Base-by-base conservation (phyloP, 192 early-diverging fungal species). In the Bifiguratus adelaidae region DNA sequence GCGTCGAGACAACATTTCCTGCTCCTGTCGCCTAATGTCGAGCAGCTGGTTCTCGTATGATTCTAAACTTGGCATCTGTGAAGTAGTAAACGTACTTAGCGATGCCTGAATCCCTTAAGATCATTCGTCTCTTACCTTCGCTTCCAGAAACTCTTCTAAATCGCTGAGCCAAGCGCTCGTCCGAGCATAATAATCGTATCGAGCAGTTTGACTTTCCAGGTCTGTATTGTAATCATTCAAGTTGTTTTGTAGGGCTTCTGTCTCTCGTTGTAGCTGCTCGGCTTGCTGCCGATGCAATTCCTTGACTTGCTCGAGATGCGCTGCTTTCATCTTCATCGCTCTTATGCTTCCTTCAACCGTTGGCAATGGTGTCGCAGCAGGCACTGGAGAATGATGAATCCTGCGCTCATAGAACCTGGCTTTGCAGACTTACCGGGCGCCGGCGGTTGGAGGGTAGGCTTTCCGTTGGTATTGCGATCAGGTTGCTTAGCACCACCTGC, bases 181-280 rank as follows among this genome's bases (percentile, higher is more conserved):
- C 24, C 70, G 60, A 24, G 74, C 72, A 43, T 68, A 78, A 44
- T 75, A 78, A 12, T 60, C 69, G 45, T 74, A 78, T 21, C 73
- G 61, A 9, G 44, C 38, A 27, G 63, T 66, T 0, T 50, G 47
- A 3, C 52, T 55, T 38, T 67, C 23, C 18, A 78, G 56, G 28
- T 61, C 67, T 1, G 51, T 61, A 1, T 56, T 61, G 2, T 67
- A 30, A 12, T 70, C 63, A 12, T 55, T 60, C 22, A 48, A 28
- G 1, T 55, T 47, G 11, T 41, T 30, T 8, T 48, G 36, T 16
- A 58, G 23, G 8, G 44, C 47, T 12, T 59, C 56, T 13, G 68
- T 53, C 19, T 67, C 55, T 9, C 53, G 42, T 21, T 60, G 46
- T 5, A 59, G 40, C 9, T 78, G 65, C 5, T 45, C 51, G 23